A percentile compares a stretch with the other conserved stretches of the same genome.
Conservation (phyloP, 768 basidiomycete species). For the Xerocomus brunneocitrinus region DNA sequence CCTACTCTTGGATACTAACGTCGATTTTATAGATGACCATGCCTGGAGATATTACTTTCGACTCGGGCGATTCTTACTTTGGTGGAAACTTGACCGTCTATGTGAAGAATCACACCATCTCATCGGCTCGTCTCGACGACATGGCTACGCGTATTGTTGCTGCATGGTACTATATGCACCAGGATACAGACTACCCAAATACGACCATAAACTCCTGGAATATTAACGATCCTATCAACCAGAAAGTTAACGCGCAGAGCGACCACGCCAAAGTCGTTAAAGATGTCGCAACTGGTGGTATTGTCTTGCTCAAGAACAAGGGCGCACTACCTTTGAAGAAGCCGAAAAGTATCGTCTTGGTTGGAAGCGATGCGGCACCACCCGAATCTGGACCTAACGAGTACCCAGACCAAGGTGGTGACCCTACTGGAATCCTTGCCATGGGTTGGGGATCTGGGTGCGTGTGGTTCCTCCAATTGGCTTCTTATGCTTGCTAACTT, state of each 20-base stretch:
- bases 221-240: conserved; percentile 28
- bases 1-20: background rate
- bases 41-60: conserved; percentile 55
- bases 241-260: conserved; percentile 52
- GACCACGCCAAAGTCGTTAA: conserved; percentile 49
- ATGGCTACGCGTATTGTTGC: conserved; percentile 71
- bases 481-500: background rate
- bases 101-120: conserved; percentile 57
- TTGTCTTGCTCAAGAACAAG: conserved; percentile 66
- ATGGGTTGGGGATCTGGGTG: conserved; percentile 91
- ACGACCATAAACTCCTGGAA: conserved; percentile 28
- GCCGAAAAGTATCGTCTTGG: conserved; percentile 53
- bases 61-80: conserved; percentile 45
- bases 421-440: conserved; percentile 65
- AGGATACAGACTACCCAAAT: conserved; percentile 28
- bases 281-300: conserved; percentile 62
- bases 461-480: conserved; percentile 1
- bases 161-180: conserved; percentile 46
- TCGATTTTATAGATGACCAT: conserved; percentile 54
- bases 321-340: conserved; percentile 55
- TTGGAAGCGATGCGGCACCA: conserved; percentile 65
- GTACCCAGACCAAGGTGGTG: conserved; percentile 57
- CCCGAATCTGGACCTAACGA: conserved; percentile 65
- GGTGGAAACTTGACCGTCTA: conserved; percentile 55
- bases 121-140: conserved; percentile 57